phyloP scores from a whole-genome alignment of 495 filamentous ascomycete genomes.

The Aspergillus leporis region DNA sequence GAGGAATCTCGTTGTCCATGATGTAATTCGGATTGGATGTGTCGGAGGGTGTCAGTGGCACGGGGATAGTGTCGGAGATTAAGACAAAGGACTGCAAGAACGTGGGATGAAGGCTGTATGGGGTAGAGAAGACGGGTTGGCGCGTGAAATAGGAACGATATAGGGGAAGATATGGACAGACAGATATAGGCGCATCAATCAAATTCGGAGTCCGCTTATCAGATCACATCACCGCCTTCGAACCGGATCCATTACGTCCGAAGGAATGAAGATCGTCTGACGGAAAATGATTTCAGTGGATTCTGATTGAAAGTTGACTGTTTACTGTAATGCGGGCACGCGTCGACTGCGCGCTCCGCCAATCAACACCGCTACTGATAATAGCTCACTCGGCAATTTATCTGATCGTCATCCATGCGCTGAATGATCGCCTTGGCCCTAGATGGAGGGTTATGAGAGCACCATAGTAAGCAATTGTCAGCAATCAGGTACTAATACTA shows the following conservation, averaged over 20 bases:
- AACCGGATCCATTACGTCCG: constrained; percentile 18
- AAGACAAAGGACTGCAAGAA: background rate
- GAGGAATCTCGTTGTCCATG: constrained; percentile 48
- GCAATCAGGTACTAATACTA: no score
- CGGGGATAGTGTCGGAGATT: constrained; percentile 8
- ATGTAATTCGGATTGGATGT: background rate
- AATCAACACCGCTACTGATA: constrained; percentile 13
- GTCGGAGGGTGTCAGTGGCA: background rate
- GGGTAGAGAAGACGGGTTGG: background rate
- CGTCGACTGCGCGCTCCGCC: constrained; percentile 11
- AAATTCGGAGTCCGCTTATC: background rate
- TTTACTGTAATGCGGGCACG: constrained; percentile 3
- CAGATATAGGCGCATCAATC: background rate
- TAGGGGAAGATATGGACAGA: background rate
- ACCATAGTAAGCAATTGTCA: no score
- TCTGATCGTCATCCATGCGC: background rate
- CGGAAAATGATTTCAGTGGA: constrained; percentile 7
- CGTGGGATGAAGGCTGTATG: background rate
- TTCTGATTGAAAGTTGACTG: background rate
- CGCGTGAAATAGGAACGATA: background rate
- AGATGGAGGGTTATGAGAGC: no score
- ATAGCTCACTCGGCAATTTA: constrained; percentile 2
- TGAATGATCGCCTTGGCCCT: background rate
- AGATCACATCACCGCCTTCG: constrained; percentile 18
- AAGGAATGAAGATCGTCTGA: constrained; percentile 18